Percentiles rank a stretch among this genome's conserved stretches.
Conservation (phyloP, 176 grass and related monocot species). For the Tillandsia fasciculata region DNA sequence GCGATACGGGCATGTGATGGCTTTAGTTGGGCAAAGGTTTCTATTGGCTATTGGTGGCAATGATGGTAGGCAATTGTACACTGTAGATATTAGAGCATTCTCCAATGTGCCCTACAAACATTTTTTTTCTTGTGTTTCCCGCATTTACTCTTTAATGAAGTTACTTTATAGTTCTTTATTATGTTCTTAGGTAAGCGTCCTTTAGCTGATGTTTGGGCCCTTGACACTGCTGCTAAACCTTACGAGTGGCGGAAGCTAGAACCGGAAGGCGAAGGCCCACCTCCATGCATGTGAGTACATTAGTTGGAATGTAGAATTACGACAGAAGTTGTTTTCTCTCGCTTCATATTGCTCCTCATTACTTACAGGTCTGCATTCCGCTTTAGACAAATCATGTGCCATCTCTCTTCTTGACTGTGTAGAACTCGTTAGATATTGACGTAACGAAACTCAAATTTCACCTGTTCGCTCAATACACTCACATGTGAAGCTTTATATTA, state of each 20-base stretch:
- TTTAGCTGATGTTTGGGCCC: conserved; percentile 96
- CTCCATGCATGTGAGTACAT: conserved; percentile 95
- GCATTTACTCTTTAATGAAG: background rate
- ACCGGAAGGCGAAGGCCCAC: conserved; percentile 97
- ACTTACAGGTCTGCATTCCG: background rate
- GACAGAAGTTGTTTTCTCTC: background rate
- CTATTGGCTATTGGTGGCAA: conserved; percentile 99
- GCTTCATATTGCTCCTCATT: background rate
- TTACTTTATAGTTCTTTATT: background rate
- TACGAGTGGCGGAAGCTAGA: conserved; percentile 99
- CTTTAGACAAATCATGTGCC: background rate
- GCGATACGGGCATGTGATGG: conserved; percentile 98
- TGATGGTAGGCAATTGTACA: conserved; percentile 55
- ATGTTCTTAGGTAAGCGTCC: conserved; percentile 69
- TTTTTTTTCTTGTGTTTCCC: background rate
- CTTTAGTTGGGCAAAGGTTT: conserved; percentile 98
- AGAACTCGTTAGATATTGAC: background rate
- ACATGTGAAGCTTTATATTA: background rate
- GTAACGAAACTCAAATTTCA: background rate
- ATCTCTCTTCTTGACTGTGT: background rate
- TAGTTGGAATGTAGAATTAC: background rate
- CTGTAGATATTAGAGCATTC: background rate
- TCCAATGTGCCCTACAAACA: background rate
- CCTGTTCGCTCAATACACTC: background rate
- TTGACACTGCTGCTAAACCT: conserved; percentile 97